These are phyloP conservation scores for Candida adriatica DNA, from an alignment of 805 yeast genomes.

Conservation along the genomic window DNA sequence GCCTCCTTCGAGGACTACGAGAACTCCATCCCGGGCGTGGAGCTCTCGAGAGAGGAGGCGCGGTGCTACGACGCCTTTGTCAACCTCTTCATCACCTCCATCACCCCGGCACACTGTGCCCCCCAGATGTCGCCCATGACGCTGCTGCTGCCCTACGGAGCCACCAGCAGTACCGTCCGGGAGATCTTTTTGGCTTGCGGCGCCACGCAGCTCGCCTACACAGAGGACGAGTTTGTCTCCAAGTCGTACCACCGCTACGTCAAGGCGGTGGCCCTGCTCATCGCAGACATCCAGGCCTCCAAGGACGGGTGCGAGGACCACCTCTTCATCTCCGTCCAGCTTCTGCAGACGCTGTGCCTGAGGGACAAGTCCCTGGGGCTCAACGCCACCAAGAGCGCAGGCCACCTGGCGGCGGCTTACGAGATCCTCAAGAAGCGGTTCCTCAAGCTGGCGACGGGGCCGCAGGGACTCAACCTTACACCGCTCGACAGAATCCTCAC, in stretches of 20 bases:
- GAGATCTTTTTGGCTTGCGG: constrained; percentile 23
- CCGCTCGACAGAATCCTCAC: constrained; percentile 18
- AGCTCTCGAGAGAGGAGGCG: constrained; percentile 12
- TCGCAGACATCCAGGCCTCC: constrained; percentile 16
- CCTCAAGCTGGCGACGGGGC: constrained; percentile 4
- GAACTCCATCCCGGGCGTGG: constrained; percentile 15
- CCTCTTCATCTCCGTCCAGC: constrained; percentile 21
- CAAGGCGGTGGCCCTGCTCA: constrained; percentile 14
- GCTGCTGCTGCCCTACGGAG: constrained; percentile 16
- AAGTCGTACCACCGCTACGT: constrained; percentile 17
- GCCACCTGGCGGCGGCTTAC: constrained; percentile 21
- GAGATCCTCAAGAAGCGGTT: constrained; percentile 22
- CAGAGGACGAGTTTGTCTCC: constrained; percentile 12
- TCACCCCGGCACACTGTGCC: constrained; percentile 19
- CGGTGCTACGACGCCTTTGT: constrained; percentile 19
- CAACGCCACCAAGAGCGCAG: constrained; percentile 22
- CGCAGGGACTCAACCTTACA: constrained; percentile 2
- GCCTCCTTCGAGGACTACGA: constrained; percentile 6
- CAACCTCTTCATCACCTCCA: constrained; percentile 16
- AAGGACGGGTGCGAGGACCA: constrained; percentile 20
- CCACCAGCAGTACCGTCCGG: constrained; percentile 13
- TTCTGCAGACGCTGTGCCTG: constrained; percentile 21
- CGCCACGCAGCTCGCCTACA: constrained; percentile 19
- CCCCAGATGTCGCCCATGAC: constrained; percentile 15
- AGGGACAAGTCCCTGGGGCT: constrained; percentile 22